Evolutionary conservation across 441 rosid genomes (phyloP).

Genomic region (Brassica balearica): DNA sequence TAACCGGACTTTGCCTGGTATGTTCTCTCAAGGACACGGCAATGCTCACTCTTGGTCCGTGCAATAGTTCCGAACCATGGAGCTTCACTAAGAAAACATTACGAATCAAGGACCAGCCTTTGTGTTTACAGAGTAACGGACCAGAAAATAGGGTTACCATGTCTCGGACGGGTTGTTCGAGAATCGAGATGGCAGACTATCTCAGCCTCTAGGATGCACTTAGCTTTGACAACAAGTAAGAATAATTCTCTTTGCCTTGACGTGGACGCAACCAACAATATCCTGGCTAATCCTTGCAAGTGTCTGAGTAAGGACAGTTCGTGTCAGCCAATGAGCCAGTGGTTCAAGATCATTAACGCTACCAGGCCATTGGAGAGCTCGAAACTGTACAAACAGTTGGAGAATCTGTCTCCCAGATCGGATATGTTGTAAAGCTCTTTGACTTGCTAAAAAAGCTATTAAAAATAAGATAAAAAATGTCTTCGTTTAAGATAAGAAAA

Average conservation of each 20-base stretch:
- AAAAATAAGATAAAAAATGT: no score
- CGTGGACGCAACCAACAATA: constrained; percentile 44
- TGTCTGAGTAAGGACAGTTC: constrained; percentile 55
- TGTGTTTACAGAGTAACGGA: constrained; percentile 64
- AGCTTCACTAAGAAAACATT: constrained; percentile 49
- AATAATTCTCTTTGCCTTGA: constrained; percentile 61
- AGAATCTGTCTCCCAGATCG: constrained; percentile 8
- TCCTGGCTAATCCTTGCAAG: constrained; percentile 60
- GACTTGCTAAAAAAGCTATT: no score
- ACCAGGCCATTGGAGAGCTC: constrained; percentile 46
- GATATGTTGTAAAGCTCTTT: constrained; percentile 28
- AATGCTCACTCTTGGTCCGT: constrained; percentile 58
- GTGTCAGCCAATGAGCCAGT: constrained; percentile 78
- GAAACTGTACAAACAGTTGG: constrained; percentile 12
- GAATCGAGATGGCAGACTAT: constrained; percentile 54
- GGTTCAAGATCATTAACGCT: constrained; percentile 72
- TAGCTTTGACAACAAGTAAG: constrained; percentile 52
- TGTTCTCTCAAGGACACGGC: constrained; percentile 17
- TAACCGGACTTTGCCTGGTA: constrained; percentile 67
- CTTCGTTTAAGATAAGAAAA: background rate
- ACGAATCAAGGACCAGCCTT: constrained; percentile 51
- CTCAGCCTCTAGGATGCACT: constrained; percentile 79
- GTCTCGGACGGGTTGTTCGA: constrained; percentile 6
- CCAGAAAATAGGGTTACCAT: constrained; percentile 45
- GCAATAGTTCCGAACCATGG: constrained; percentile 71